Percentiles rank a stretch among this genome's conserved stretches.
Conservation (phyloP, 441 rosid genomes). For the Croton laevigatus region DNA sequence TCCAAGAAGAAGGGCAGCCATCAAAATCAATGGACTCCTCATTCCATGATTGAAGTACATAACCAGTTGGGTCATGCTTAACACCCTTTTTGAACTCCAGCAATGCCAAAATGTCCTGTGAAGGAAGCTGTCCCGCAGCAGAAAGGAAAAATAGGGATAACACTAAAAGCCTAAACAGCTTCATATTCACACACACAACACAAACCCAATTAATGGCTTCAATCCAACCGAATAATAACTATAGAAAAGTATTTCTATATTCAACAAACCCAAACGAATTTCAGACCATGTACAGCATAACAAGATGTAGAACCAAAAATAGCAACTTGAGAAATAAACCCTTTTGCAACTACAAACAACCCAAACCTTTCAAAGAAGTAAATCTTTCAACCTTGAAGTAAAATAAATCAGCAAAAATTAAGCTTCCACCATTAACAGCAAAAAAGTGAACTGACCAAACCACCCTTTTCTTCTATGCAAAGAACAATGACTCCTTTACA, state of each 20-base stretch:
- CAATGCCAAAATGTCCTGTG: constrained; percentile 91
- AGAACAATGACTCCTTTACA: background rate
- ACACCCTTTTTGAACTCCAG: constrained; percentile 94
- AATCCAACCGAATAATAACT: constrained; percentile 6
- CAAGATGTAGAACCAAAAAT: constrained; percentile 16
- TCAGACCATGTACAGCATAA: constrained; percentile 20
- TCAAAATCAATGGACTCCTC: constrained; percentile 92
- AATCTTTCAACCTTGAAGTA: constrained; percentile 3
- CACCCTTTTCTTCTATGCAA: constrained; percentile 18
- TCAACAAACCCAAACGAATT: constrained; percentile 24
- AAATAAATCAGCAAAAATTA: constrained; percentile 17
- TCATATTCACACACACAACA: constrained; percentile 35
- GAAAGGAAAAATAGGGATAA: constrained; percentile 46
- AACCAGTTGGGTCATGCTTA: constrained; percentile 92
- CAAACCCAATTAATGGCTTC: constrained; percentile 13
- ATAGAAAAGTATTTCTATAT: background rate
- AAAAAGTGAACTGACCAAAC: constrained; percentile 7
- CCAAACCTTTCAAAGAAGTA: constrained; percentile 14
- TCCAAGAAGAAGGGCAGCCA: constrained; percentile 98
- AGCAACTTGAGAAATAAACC: constrained; percentile 10
- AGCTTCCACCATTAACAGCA: constrained; percentile 15
- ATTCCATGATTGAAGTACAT: constrained; percentile 88
- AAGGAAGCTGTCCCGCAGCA: constrained; percentile 88
- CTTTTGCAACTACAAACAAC: constrained; percentile 20
- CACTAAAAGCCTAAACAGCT: constrained; percentile 45